Base-by-base conservation (phyloP, 768 basidiomycete genomes). In the Mycena maculata region DNA sequence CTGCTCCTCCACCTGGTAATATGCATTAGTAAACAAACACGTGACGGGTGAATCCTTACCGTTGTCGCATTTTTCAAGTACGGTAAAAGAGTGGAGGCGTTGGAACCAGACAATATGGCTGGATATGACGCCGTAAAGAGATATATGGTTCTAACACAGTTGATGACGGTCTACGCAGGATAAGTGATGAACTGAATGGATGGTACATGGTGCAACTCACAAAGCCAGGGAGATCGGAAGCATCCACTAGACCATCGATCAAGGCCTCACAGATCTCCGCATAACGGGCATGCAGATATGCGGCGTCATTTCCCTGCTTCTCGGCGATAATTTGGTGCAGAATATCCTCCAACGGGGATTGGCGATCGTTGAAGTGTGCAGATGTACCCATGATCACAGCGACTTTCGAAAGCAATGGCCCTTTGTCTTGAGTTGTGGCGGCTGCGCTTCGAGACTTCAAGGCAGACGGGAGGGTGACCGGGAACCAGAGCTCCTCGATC, bases 401-500 rank as follows among this genome's bases (percentile, higher is more conserved):
- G 2, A 94, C 93, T 72, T 91, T 95, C 8, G 81, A 78, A 15
- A 90, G 81, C 13, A 90, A 79, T 54, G 81, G 78, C 4, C 81
- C 80, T 76, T 90, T 92, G 63, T 88, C 88, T 31, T 82, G 82
- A 4, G 76, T 73, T 5, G 78, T 70, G 4, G 78, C 61, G 1
- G 70, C 71, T 0, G 77, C 62, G 10, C 69, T 59, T 41, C 81
- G 79, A 42, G 79, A 74, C 70, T 86, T 89, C 66, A 79, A 61
- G 44, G 80, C 71, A 10, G 80, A 76, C 1, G 82, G 77, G 13
- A 78, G 70, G 4, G 73, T 30, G 23, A 77, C 79, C 45, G 86
- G 84, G 75, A 98, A 97, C 93, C 96, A 96, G 4, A 98, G 80
- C 69, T 98, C 96, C 71, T 96, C 95, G 39, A 98, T 79, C 0